Base-by-base conservation (phyloP, 371 early-diverging fungal species). In the Rhizopus sp. region DNA sequence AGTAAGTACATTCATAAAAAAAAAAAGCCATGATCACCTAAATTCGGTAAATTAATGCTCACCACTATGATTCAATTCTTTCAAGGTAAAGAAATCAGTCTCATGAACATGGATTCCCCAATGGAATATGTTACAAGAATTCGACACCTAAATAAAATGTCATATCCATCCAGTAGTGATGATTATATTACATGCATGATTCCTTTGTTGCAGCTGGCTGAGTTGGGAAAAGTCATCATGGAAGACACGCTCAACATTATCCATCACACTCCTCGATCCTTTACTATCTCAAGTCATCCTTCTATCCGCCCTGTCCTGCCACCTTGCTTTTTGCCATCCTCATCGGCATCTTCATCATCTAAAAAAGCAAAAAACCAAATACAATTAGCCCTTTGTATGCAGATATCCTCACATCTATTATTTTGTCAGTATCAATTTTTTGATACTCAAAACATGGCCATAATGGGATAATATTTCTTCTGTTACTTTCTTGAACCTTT, bases 71-170 rank as follows among this genome's bases (percentile, higher is more conserved):
- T 41, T 46, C 10, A 46, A 46, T 5, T n/a, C n/a, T n/a, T 30
- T 46, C 1, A 17, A 46, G 47, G 29, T 30, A 5, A 31, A 17
- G 41, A 8, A 53, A 39, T 53, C 17, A 37, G 41, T 23, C 53
- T 53, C 8, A 53, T 53, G 53, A 33, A 53, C 41, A 53, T 53
- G 53, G 53, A 53, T 53, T 41, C 31, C 53, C 53, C 53, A 39
- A 37, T 39, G 41, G 53, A 40, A 16, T 40, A 40, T 53, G 41
- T 53, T 40, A 53, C 41, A 53, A 53, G 53, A 31, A 53, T 53
- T 40, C 42, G 42, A 37, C 38, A 40, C n/a, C 41, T 53, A 17
- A 53, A 53, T 41, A 23, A 41, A 53, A 37, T 53, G 31, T 4
- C 38, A 40, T 53, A 39, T n/a, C 53, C 40, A 40, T 53, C 53